A percentile compares a stretch with the other conserved stretches of the same genome.
Evolutionary conservation across 495 filamentous ascomycete species (phyloP).

Genomic region (Podospora tetraspora): DNA sequence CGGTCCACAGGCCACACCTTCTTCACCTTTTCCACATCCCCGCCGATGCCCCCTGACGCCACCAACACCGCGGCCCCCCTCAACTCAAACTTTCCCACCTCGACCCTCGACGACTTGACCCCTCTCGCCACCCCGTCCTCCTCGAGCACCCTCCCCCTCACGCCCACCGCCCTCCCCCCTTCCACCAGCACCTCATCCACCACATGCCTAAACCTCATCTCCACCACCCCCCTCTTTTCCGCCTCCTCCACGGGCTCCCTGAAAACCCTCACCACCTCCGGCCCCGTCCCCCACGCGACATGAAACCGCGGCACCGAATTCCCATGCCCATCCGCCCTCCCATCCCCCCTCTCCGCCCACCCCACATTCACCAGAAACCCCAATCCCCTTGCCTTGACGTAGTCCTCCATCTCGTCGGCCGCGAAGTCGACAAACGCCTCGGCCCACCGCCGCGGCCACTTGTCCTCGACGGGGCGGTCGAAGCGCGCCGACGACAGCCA

Average conservation of each 20-base stretch:
- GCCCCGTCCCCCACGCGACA: slow-evolving; percentile 47
- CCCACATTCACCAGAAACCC: slow-evolving; percentile 42
- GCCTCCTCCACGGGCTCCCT: slow-evolving; percentile 43
- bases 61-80: slow-evolving; percentile 41
- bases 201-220: slow-evolving; percentile 45
- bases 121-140: slow-evolving; percentile 37
- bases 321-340: slow-evolving; percentile 45
- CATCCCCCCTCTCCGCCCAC: slow-evolving; percentile 50
- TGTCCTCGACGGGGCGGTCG: slow-evolving; percentile 43
- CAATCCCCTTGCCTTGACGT: slow-evolving; percentile 41
- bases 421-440: slow-evolving; percentile 52
- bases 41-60: slow-evolving; percentile 46
- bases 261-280: slow-evolving; percentile 48
- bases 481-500: slow-evolving; percentile 48
- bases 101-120: slow-evolving; percentile 37
- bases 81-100: slow-evolving; percentile 42
- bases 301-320: slow-evolving; percentile 51
- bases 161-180: slow-evolving; percentile 43
- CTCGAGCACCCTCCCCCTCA: slow-evolving; percentile 44
- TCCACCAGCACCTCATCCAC: slow-evolving; percentile 47
- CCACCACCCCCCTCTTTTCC: slow-evolving; percentile 41
- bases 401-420: slow-evolving; percentile 43
- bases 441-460: slow-evolving; percentile 48
- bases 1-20: slow-evolving; percentile 43
- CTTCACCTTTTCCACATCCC: slow-evolving; percentile 48